Percentiles rank a stretch among this genome's conserved stretches.
These are phyloP conservation scores for Alternaria sp. DNA, from an alignment of 2,329 filamentous ascomycete species.

Conservation along the genomic window DNA sequence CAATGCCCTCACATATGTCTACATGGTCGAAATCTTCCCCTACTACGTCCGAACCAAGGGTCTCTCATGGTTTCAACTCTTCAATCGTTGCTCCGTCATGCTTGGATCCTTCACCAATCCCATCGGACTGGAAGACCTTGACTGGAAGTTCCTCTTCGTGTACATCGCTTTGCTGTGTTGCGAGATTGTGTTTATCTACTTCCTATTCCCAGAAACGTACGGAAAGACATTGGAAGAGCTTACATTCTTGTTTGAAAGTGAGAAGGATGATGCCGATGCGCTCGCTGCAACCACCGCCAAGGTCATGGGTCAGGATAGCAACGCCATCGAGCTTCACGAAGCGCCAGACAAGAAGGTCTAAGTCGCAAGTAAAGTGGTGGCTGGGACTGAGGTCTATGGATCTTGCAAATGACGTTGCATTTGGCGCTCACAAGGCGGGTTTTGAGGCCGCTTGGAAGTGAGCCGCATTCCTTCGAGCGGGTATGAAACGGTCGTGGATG, in stretches of 20 bases:
- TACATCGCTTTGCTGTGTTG: constrained; percentile 53
- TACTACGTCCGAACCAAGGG: constrained; percentile 59
- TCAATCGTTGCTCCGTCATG: constrained; percentile 65
- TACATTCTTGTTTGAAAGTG: constrained; percentile 42
- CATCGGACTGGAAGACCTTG: constrained; percentile 65
- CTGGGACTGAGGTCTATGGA: not conserved
- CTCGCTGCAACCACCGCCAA: constrained; percentile 32
- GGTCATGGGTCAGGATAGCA: constrained; percentile 21
- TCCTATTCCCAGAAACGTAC: constrained; percentile 44
- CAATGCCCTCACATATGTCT: constrained; percentile 64
- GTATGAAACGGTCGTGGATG: not conserved
- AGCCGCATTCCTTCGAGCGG: not conserved
- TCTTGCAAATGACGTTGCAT: constrained; percentile 6
- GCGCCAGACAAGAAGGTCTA: constrained; percentile 35
- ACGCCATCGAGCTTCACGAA: constrained; percentile 30
- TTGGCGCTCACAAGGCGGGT: constrained; percentile 9
- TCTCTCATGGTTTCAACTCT: constrained; percentile 65
- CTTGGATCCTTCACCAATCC: constrained; percentile 68
- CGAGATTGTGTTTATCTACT: constrained; percentile 45
- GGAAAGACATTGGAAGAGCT: constrained; percentile 45
- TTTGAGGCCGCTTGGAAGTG: not conserved
- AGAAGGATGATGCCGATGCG: constrained; percentile 28
- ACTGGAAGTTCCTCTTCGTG: constrained; percentile 69
- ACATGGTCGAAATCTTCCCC: constrained; percentile 58
- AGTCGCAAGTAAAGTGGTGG: not conserved